These are phyloP conservation scores for Cicer bijugum DNA, from an alignment of 306 rosid genomes.

Conservation along the genomic window DNA sequence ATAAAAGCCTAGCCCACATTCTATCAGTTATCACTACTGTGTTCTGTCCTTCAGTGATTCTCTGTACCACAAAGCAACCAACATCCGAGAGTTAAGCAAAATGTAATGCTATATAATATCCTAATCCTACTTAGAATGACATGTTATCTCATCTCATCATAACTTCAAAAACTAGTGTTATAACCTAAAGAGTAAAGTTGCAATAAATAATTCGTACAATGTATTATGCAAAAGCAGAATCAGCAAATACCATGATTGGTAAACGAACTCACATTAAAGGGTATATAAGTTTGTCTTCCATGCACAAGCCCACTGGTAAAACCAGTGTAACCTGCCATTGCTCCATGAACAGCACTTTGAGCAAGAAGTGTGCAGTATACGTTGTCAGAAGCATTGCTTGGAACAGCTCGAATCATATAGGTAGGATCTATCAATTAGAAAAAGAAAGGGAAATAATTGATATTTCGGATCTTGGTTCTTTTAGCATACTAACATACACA, in stretches of 20 bases:
- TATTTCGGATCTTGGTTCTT: constrained; percentile 19
- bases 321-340: constrained; percentile 97
- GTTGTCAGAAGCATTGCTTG: constrained; percentile 93
- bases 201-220: background rate
- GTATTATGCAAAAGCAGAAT: constrained; percentile 35
- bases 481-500: background rate
- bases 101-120: constrained; percentile 14
- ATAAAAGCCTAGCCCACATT: constrained; percentile 98
- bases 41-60: constrained; percentile 76
- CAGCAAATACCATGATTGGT: constrained; percentile 19
- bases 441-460: constrained; percentile 17
- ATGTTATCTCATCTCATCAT: constrained; percentile 21
- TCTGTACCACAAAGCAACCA: constrained; percentile 54
- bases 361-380: constrained; percentile 94
- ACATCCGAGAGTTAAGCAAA: background rate
- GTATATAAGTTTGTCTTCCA: constrained; percentile 89
- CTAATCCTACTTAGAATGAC: background rate
- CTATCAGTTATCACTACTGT: constrained; percentile 86
- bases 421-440: constrained; percentile 79
- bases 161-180: background rate
- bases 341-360: constrained; percentile 96
- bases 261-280: constrained; percentile 73
- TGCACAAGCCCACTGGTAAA: constrained; percentile 80
- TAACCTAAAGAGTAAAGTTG: background rate
- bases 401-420: constrained; percentile 93